Evolutionary conservation across 2,329 filamentous ascomycete species (phyloP).

Genomic region (Elsinoe perseae): DNA sequence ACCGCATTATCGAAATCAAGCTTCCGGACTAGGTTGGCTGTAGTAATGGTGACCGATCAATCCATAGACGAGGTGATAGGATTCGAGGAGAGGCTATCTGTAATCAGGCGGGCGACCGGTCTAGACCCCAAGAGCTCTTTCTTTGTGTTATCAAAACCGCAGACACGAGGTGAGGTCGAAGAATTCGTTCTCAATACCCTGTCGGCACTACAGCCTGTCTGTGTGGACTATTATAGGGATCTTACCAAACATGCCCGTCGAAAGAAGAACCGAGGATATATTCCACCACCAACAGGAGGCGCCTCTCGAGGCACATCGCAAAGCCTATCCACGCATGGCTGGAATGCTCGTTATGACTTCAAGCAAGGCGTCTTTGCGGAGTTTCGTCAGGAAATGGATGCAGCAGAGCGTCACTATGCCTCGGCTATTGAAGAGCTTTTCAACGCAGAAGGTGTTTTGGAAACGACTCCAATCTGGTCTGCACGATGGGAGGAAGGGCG

Average conservation of each 20-base stretch:
- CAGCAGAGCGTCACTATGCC: constrained; percentile 75
- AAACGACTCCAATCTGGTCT: constrained; percentile 83
- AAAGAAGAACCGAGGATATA: constrained; percentile 71
- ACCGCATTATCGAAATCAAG: constrained; percentile 60
- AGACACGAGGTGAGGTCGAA: constrained; percentile 61
- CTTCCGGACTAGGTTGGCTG: constrained; percentile 69
- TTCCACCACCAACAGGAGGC: constrained; percentile 73
- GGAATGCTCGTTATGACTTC: constrained; percentile 92
- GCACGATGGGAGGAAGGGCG: constrained; percentile 88
- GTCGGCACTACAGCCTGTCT: constrained; percentile 61
- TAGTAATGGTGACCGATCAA: constrained; percentile 69
- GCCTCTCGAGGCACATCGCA: constrained; percentile 79
- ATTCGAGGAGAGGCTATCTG: constrained; percentile 67
- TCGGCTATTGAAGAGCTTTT: constrained; percentile 79
- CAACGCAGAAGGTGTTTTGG: constrained; percentile 68
- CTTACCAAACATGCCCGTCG: constrained; percentile 85
- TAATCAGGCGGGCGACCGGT: constrained; percentile 69
- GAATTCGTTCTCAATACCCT: constrained; percentile 68
- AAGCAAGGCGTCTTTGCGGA: constrained; percentile 87
- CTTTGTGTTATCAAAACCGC: constrained; percentile 72
- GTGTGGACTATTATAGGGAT: constrained; percentile 87
- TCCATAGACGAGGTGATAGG: constrained; percentile 44
- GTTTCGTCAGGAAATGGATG: constrained; percentile 87
- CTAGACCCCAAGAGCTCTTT: constrained; percentile 72
- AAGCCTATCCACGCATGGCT: constrained; percentile 74